Conservation (phyloP, 2,329 filamentous ascomycete species). For the Sporothrix dimorphospora region DNA sequence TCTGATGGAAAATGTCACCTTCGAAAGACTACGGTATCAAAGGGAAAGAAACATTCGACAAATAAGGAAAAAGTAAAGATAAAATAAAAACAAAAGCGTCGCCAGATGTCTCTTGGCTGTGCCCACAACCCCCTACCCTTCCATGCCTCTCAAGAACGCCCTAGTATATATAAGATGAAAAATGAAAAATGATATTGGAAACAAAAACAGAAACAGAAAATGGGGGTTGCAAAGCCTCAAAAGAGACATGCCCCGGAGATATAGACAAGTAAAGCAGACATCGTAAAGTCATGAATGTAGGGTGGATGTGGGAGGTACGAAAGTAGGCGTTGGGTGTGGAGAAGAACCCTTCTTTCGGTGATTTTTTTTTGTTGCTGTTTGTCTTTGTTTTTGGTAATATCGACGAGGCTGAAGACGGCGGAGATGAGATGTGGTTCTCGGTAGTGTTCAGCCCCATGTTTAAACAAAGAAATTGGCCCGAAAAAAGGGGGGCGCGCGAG, state of each 20-base stretch:
- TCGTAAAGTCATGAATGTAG: slow-evolving; percentile 21
- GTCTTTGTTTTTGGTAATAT: background rate
- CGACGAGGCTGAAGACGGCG: slow-evolving; percentile 1
- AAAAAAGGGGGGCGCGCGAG: background rate
- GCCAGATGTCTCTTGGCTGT: background rate
- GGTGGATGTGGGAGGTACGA: background rate
- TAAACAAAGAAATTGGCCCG: background rate
- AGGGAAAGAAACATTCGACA: background rate
- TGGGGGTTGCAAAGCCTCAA: background rate
- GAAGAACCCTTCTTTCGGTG: background rate
- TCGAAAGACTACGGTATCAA: slow-evolving; percentile 10
- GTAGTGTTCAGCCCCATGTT: slow-evolving; percentile 17
- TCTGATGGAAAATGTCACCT: background rate
- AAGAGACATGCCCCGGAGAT: background rate
- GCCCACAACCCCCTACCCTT: background rate
- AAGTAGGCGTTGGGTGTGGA: background rate
- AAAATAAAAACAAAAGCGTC: background rate
- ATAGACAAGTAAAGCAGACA: slow-evolving; percentile 18
- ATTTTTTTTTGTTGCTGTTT: background rate
- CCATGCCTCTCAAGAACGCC: slow-evolving; percentile 19
- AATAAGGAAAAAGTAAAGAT: background rate
- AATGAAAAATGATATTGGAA: background rate
- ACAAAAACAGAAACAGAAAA: background rate
- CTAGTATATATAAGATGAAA: background rate
- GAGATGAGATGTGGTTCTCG: slow-evolving; percentile 5